These are phyloP conservation scores for Phytopythium cucurbitacearum DNA, from an alignment of 352 stramenopile species.

Conservation along the genomic window DNA sequence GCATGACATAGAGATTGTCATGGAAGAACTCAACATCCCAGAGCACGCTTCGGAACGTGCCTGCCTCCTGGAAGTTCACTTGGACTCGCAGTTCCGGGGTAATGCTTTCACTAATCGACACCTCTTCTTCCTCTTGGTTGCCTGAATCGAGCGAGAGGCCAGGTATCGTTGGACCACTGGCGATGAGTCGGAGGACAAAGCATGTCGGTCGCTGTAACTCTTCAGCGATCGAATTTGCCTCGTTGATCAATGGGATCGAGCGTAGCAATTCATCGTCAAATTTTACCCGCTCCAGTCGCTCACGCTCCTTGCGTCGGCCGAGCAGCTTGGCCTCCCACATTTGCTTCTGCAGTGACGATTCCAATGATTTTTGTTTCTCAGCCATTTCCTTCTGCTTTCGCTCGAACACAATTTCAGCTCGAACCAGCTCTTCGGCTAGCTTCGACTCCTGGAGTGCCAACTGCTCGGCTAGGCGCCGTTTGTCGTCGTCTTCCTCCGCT, in stretches of 20 bases:
- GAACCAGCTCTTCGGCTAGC: constrained; percentile 69
- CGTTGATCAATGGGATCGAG: constrained; percentile 77
- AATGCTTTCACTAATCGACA: constrained; percentile 43
- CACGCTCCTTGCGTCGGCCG: constrained; percentile 67
- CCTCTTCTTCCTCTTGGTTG: constrained; percentile 55
- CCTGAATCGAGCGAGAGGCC: constrained; percentile 19
- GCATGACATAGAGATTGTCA: constrained; percentile 76
- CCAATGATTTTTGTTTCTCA: constrained; percentile 56
- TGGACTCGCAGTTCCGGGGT: constrained; percentile 68
- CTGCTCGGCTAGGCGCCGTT: constrained; percentile 65
- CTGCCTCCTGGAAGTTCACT: constrained; percentile 72
- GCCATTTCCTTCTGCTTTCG: constrained; percentile 70
- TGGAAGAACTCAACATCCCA: constrained; percentile 84
- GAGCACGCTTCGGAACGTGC: constrained; percentile 68
- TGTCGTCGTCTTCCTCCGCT: constrained; percentile 71
- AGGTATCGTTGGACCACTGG: constrained; percentile 23
- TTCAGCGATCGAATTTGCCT: constrained; percentile 84
- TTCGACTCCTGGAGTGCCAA: constrained; percentile 72
- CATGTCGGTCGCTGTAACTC: constrained; percentile 63
- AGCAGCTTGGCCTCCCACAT: constrained; percentile 73
- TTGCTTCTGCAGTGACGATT: constrained; percentile 71
- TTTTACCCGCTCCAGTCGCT: constrained; percentile 53
- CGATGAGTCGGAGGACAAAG: constrained; percentile 70
- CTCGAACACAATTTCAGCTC: constrained; percentile 75
- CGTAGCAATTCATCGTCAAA: constrained; percentile 83